Percentiles rank a stretch among this genome's conserved stretches.
Conservation (phyloP, 2,329 filamentous ascomycete species). For the Fusarium redolens region DNA sequence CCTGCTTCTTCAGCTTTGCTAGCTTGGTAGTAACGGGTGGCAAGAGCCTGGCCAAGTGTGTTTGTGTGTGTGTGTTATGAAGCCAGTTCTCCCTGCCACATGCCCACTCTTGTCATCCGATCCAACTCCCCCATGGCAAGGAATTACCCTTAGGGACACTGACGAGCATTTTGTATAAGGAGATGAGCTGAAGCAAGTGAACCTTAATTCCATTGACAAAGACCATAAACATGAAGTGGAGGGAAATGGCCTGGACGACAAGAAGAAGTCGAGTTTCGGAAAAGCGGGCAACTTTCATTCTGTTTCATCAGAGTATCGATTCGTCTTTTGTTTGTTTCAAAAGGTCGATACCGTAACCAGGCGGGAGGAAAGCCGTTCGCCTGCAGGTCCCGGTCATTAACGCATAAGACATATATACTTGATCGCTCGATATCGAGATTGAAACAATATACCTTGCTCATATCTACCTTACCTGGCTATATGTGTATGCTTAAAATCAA, state of each 20-base stretch:
- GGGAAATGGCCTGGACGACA: neutral
- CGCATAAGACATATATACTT: conserved; percentile 1
- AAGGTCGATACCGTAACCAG: neutral
- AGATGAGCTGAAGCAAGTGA: neutral
- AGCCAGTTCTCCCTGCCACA: neutral
- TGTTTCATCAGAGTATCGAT: conserved; percentile 14
- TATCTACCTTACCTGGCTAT: neutral
- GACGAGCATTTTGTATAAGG: neutral
- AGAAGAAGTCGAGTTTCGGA: neutral
- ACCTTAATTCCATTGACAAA: neutral
- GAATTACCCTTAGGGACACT: neutral
- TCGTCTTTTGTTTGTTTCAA: conserved; percentile 26
- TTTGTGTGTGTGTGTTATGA: neutral
- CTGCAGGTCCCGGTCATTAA: neutral
- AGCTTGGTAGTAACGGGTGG: neutral
- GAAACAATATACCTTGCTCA: conserved; percentile 14
- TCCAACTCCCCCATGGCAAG: conserved; percentile 7
- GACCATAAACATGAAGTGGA: neutral
- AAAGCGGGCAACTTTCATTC: neutral
- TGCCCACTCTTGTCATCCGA: conserved; percentile 21
- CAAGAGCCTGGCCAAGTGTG: neutral
- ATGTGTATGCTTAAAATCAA: neutral
- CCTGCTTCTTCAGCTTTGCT: conserved; percentile 1
- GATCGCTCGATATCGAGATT: conserved; percentile 23
- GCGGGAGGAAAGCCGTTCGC: neutral